Conservation (phyloP, 176 grass and related monocot genomes). For the Bonia amplexicaulis region DNA sequence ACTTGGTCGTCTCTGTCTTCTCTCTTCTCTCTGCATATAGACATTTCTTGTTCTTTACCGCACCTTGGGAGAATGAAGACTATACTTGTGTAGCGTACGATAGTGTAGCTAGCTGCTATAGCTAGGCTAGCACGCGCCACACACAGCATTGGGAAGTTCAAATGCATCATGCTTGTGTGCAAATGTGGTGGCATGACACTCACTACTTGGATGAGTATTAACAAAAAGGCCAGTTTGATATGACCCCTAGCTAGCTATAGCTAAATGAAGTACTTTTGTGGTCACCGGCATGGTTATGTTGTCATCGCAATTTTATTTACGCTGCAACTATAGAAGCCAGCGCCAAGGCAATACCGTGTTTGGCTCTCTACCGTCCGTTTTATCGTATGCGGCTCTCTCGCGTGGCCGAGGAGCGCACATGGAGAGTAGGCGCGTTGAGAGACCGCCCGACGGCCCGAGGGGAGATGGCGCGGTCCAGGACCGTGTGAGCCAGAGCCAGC, state of each 20-base stretch:
- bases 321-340: background rate
- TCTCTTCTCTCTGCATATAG: background rate
- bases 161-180: slow-evolving; percentile 2
- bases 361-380: too few relatives aligned
- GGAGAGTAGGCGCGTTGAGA: too few relatives aligned
- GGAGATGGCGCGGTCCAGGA: too few relatives aligned
- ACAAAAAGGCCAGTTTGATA: background rate
- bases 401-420: too few relatives aligned
- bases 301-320: background rate
- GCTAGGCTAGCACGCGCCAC: slow-evolving; percentile 5
- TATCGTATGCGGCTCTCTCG: too few relatives aligned
- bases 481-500: too few relatives aligned
- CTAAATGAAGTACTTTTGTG: background rate
- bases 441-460: too few relatives aligned
- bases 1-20: too few relatives aligned
- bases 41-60: background rate
- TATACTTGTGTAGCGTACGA: background rate
- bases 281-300: background rate
- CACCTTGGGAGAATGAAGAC: background rate
- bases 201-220: background rate
- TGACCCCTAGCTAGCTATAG: background rate
- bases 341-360: too few relatives aligned
- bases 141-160: background rate
- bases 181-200: slow-evolving; percentile 32
- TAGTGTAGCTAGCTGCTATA: background rate